Percentiles rank a stretch among this genome's conserved stretches.
Conservation (phyloP, 1,139 yeast species). For the Sugiyamaella neomexicana region DNA sequence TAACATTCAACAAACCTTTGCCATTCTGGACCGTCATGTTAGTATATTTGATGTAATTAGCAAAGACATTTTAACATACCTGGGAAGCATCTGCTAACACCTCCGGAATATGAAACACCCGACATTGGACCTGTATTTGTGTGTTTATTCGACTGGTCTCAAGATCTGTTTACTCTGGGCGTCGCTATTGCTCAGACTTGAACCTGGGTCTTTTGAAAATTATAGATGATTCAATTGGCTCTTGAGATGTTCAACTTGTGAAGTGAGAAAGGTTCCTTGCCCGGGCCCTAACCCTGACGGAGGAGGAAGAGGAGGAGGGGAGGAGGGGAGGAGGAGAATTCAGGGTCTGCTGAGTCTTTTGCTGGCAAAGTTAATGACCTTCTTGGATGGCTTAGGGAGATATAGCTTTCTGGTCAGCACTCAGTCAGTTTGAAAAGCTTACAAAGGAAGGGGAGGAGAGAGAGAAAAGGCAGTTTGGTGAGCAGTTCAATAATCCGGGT, state of each 20-base stretch:
- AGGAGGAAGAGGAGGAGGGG: too few relatives aligned
- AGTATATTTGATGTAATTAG: not conserved
- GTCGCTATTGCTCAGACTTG: too few relatives aligned
- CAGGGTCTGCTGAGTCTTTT: too few relatives aligned
- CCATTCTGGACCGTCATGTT: constrained; percentile 40
- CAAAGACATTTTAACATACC: constrained; percentile 34
- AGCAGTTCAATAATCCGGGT: too few relatives aligned
- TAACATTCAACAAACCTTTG: constrained; percentile 50
- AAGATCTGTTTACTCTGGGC: not conserved
- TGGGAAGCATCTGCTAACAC: constrained; percentile 50
- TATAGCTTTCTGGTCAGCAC: too few relatives aligned
- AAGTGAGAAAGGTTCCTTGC: constrained; percentile 3
- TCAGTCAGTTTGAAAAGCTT: too few relatives aligned
- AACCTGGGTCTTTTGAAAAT: not conserved
- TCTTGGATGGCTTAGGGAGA: too few relatives aligned
- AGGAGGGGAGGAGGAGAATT: too few relatives aligned
- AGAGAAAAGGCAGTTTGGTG: too few relatives aligned
- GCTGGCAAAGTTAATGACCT: too few relatives aligned
- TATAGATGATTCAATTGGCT: constrained; percentile 13
- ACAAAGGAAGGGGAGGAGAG: too few relatives aligned
- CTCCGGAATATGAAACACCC: constrained; percentile 45
- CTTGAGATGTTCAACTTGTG: not conserved
- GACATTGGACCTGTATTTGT: constrained; percentile 1
- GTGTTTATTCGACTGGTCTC: not conserved
- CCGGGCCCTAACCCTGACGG: constrained; percentile 5